phyloP scores from a whole-genome alignment of 23 red algal species.

The Gracilaria gracilis region DNA sequence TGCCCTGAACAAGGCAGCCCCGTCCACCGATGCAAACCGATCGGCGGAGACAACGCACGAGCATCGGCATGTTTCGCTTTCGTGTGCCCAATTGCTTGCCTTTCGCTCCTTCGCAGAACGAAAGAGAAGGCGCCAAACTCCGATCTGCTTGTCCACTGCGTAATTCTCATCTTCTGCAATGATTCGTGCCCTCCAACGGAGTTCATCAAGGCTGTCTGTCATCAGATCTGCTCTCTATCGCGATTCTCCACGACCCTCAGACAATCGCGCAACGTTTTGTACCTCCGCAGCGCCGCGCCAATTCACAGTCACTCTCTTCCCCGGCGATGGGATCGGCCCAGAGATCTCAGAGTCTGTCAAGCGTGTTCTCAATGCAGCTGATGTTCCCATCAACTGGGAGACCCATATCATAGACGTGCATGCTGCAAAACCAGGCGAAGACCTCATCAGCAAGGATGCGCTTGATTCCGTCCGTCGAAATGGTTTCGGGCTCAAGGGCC shows the following conservation, averaged over 20 bases:
- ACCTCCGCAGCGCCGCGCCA: slow-evolving; percentile 4
- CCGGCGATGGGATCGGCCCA: slow-evolving; percentile 98
- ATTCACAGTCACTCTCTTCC: slow-evolving; percentile 94
- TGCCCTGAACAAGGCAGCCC: no score
- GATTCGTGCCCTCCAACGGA: background rate
- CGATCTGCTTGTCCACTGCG: background rate
- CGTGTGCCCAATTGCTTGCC: background rate
- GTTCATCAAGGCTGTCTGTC: background rate
- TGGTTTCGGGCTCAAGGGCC: slow-evolving; percentile 94
- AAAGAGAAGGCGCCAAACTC: no score
- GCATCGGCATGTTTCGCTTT: no score
- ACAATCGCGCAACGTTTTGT: background rate
- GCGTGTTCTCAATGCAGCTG: slow-evolving; percentile 82
- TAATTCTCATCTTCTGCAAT: background rate
- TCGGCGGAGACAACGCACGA: no score
- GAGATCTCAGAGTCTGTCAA: slow-evolving; percentile 91
- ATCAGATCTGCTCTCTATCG: slow-evolving; percentile 10
- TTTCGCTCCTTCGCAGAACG: no score
- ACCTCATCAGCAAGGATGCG: slow-evolving; percentile 76
- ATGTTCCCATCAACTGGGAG: slow-evolving; percentile 93
- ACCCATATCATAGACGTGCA: slow-evolving; percentile 80
- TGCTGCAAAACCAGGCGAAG: slow-evolving; percentile 78
- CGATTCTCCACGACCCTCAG: background rate
- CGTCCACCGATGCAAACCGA: no score
- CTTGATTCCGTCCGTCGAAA: slow-evolving; percentile 91